These are phyloP conservation scores for Nothophytophthora sp. DNA, from an alignment of 352 stramenopile species.

Conservation along the genomic window DNA sequence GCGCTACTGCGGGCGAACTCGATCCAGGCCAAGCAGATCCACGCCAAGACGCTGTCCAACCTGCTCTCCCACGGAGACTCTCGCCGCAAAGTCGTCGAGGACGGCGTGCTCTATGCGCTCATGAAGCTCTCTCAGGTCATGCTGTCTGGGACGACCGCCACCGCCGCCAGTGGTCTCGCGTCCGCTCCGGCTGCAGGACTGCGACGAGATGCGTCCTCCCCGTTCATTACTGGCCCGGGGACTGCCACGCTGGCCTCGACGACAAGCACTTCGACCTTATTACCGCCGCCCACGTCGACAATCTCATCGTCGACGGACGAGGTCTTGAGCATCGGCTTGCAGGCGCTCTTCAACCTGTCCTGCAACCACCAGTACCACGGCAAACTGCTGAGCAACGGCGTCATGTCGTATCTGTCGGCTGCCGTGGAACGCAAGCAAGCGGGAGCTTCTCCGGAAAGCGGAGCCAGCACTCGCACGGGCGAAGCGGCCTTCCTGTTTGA, in stretches of 20 bases:
- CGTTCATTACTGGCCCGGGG: too few relatives aligned
- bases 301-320: conserved; percentile 41
- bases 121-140: conserved; percentile 81
- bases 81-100: conserved; percentile 61
- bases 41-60: conserved; percentile 82
- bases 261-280: neutral
- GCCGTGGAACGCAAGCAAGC: conserved; percentile 35
- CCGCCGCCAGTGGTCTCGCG: too few relatives aligned
- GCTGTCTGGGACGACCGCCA: conserved; percentile 16
- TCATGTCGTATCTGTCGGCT: conserved; percentile 69
- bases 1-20: conserved; percentile 77
- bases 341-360: conserved; percentile 79
- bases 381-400: conserved; percentile 68
- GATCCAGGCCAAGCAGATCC: conserved; percentile 79
- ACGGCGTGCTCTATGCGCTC: conserved; percentile 77
- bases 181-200: too few relatives aligned
- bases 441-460: neutral
- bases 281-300: neutral
- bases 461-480: neutral
- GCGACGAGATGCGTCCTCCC: too few relatives aligned
- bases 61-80: conserved; percentile 60
- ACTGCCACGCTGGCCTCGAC: too few relatives aligned
- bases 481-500: conserved; percentile 17
- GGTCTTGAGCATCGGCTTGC: conserved; percentile 67
- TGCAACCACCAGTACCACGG: conserved; percentile 68